phyloP scores from a whole-genome alignment of 129 eudicot genomes.

The Dittrichia graveolens region DNA sequence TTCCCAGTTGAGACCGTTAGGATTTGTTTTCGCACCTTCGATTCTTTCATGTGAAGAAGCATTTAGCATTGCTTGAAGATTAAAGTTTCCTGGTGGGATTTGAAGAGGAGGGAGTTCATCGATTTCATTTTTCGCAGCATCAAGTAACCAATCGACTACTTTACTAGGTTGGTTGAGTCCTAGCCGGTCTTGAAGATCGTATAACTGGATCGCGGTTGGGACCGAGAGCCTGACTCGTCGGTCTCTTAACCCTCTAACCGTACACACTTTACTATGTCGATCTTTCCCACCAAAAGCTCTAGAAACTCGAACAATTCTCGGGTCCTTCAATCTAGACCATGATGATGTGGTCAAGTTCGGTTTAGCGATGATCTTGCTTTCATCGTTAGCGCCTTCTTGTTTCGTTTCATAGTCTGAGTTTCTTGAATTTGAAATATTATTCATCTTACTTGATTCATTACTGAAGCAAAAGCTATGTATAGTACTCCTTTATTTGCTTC shows the following conservation, averaged over 20 bases:
- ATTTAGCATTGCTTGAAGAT: slow-evolving; percentile 39
- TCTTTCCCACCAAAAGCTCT: slow-evolving; percentile 89
- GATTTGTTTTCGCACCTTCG: slow-evolving; percentile 21
- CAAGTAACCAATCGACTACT: slow-evolving; percentile 88
- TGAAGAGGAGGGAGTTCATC: slow-evolving; percentile 92
- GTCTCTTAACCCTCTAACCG: slow-evolving; percentile 84
- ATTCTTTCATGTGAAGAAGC: slow-evolving; percentile 30
- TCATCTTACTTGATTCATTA: slow-evolving; percentile 41
- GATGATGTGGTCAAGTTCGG: slow-evolving; percentile 47
- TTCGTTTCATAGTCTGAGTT: slow-evolving; percentile 36
- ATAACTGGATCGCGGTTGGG: slow-evolving; percentile 87
- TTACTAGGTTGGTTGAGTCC: slow-evolving; percentile 92
- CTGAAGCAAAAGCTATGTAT: slow-evolving; percentile 15
- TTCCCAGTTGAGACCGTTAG: slow-evolving; percentile 42
- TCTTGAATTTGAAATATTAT: slow-evolving; percentile 37
- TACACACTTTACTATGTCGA: slow-evolving; percentile 92
- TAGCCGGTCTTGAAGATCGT: slow-evolving; percentile 88
- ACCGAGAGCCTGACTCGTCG: slow-evolving; percentile 84
- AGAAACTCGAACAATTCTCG: slow-evolving; percentile 88
- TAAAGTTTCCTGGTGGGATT: slow-evolving; percentile 61
- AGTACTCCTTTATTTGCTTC: slow-evolving; percentile 23
- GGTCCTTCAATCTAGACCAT: slow-evolving; percentile 89
- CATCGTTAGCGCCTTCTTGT: slow-evolving; percentile 37
- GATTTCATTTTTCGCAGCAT: slow-evolving; percentile 71
- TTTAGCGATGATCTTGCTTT: slow-evolving; percentile 18